Evolutionary conservation across 805 yeast species (phyloP).

Genomic region (Cyberlindnera xylosilytica): DNA sequence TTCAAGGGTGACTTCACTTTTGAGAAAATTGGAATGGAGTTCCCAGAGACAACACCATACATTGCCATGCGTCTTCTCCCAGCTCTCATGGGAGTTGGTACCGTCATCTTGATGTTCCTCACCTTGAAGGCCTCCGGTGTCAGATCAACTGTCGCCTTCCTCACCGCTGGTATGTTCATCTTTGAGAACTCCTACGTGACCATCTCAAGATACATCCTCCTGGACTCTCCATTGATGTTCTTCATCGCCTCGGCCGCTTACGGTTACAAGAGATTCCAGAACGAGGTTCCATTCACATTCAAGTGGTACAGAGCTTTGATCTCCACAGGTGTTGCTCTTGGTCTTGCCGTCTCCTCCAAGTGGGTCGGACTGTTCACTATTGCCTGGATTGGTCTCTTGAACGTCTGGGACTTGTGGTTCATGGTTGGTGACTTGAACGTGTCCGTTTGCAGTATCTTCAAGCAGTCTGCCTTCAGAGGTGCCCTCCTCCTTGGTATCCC

Average conservation of each 20-base stretch:
- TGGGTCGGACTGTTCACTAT: slow-evolving; percentile 85
- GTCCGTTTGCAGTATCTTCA: slow-evolving; percentile 39
- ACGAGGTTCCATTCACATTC: slow-evolving; percentile 56
- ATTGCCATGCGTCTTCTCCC: slow-evolving; percentile 67
- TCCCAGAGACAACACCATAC: slow-evolving; percentile 59
- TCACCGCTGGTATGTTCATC: slow-evolving; percentile 52
- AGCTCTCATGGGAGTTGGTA: slow-evolving; percentile 64
- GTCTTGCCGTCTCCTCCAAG: slow-evolving; percentile 70
- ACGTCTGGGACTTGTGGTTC: slow-evolving; percentile 65
- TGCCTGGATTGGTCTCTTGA: slow-evolving; percentile 69
- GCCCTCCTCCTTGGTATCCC: slow-evolving; percentile 57
- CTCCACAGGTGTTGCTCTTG: slow-evolving; percentile 67
- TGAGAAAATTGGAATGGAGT: slow-evolving; percentile 60
- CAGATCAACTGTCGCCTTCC: slow-evolving; percentile 57
- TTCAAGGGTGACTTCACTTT: slow-evolving; percentile 70
- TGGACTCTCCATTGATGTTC: slow-evolving; percentile 74
- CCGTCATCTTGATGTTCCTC: slow-evolving; percentile 60
- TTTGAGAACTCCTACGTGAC: slow-evolving; percentile 69
- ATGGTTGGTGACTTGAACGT: slow-evolving; percentile 66
- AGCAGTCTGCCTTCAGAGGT: slow-evolving; percentile 52
- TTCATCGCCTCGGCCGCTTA: slow-evolving; percentile 72
- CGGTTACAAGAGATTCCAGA: slow-evolving; percentile 63
- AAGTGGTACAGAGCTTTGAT: slow-evolving; percentile 58
- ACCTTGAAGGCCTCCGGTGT: slow-evolving; percentile 75
- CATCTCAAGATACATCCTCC: slow-evolving; percentile 68